A percentile compares a stretch with the other conserved stretches of the same genome.
These are phyloP conservation scores for Arthrinium phaeospermum DNA, from an alignment of 2,329 filamentous ascomycete species.

Conservation along the genomic window DNA sequence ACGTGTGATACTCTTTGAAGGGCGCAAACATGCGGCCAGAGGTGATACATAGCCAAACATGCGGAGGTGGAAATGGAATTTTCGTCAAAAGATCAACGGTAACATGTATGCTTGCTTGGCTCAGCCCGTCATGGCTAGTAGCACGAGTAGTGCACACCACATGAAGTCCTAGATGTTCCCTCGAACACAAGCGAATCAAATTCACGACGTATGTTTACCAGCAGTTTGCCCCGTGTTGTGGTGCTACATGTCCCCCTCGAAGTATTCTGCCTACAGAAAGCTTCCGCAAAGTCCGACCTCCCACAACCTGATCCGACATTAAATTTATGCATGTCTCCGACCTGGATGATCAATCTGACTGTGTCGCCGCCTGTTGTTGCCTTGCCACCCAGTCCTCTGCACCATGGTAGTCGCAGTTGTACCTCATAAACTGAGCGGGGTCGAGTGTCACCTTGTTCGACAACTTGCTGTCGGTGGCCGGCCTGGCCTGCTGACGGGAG, in stretches of 20 bases:
- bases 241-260: not conserved
- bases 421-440: slow-evolving; percentile 46
- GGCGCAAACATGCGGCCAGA: not conserved
- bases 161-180: not conserved
- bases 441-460: slow-evolving; percentile 41
- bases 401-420: slow-evolving; percentile 45
- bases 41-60: not conserved
- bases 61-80: too few relatives aligned
- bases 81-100: too few relatives aligned
- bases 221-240: not conserved
- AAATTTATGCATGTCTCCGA: not conserved
- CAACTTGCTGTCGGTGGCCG: slow-evolving; percentile 39
- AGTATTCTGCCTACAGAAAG: not conserved
- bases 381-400: slow-evolving; percentile 38
- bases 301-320: not conserved
- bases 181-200: not conserved
- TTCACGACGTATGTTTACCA: not conserved
- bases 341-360: not conserved
- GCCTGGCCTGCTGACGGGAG: slow-evolving; percentile 46
- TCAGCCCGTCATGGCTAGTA: not conserved
- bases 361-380: not conserved
- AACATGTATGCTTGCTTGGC: not conserved
- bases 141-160: not conserved
- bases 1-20: not conserved
- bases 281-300: too few relatives aligned